Evolutionary conservation across 352 stramenopile species (phyloP), one percentile per base, ranked within the genome.

Genomic region (Halophytophthora polymorphica): DNA sequence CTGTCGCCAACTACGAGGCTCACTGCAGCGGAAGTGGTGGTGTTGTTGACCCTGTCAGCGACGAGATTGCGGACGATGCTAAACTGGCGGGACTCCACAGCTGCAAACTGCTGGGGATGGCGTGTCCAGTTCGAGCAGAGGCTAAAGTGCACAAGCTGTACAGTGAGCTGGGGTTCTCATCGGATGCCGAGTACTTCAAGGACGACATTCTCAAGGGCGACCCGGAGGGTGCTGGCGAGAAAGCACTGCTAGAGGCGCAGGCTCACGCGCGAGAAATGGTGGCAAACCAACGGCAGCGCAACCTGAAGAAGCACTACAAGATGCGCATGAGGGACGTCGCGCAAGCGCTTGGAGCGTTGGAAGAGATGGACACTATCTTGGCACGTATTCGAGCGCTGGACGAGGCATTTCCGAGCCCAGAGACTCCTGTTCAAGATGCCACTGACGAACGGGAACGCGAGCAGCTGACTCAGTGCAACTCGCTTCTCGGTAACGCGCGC

Each of bases 121-220:
- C 71, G 22, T 92, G 82, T 35, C 74, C 79, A 5, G 70, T 87
- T 5, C 66, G 66, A 5, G 54, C 52, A 0, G 79, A 92, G 33
- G 56, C 58, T 2, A 69, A 64, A 25, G 47, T 72, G 5, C 54
- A 57, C 10, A 67, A 61, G 39, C 43, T 92, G 15, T 92, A 90
- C 53, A 63, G 34, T 6, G 67, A 68, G 2, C 49, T 88, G 8
- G 80, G 80, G 1, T 91, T 86, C 46, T 71, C 75, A 12, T 21
- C 58, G 12, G 65, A 66, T 1, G 59, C 63, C 2, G 56, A 69
- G 37, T 93, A 73, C 38, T 49, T 71, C 14, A 52, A 64, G 15
- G 64, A 84, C 13, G 71, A 88, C 2, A 78, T 93, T 36, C 49
- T 89, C 51, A 89, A 90, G 58, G 76, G 77, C 36, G 82, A 90